Evolutionary conservation across 2,329 filamentous ascomycete species (phyloP).

Genomic region (Penicillium sp.): DNA sequence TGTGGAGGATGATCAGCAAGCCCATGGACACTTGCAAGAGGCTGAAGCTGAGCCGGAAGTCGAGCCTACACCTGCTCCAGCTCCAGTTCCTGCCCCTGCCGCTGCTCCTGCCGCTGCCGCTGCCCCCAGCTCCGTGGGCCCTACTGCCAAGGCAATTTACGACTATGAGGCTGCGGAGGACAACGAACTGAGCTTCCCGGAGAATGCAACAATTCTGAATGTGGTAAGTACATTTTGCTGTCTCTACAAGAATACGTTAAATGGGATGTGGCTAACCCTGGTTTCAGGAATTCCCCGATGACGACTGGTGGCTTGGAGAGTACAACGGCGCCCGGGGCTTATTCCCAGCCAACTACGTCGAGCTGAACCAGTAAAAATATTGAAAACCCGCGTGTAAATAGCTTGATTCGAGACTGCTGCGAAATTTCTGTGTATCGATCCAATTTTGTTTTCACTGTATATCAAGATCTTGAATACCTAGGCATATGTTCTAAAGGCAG

Average conservation of each 20-base stretch:
- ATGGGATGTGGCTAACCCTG: too few relatives aligned
- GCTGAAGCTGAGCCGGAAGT: conserved; percentile 25
- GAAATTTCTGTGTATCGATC: too few relatives aligned
- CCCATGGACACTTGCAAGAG: conserved; percentile 20
- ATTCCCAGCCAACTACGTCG: conserved; percentile 62
- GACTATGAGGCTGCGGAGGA: conserved; percentile 98
- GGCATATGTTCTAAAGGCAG: neutral
- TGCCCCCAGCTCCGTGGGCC: conserved; percentile 41
- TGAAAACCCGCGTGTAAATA: conserved; percentile 11
- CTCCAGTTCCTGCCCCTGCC: conserved; percentile 39
- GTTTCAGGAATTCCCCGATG: conserved; percentile 83
- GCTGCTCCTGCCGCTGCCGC: conserved; percentile 41
- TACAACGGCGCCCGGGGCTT: conserved; percentile 77
- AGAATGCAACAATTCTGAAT: conserved; percentile 76
- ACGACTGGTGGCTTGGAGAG: conserved; percentile 97
- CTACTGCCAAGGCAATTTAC: conserved; percentile 80
- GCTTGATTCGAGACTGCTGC: neutral
- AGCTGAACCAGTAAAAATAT: conserved; percentile 34
- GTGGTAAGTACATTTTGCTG: conserved; percentile 57
- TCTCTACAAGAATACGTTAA: too few relatives aligned
- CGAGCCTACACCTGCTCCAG: conserved; percentile 31
- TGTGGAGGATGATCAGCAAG: conserved; percentile 58
- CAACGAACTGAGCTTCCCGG: conserved; percentile 82
- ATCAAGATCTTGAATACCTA: too few relatives aligned
- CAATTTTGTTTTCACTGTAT: too few relatives aligned